phyloP scores from a whole-genome alignment of 495 filamentous ascomycete species.

The Viridothelium virens region DNA sequence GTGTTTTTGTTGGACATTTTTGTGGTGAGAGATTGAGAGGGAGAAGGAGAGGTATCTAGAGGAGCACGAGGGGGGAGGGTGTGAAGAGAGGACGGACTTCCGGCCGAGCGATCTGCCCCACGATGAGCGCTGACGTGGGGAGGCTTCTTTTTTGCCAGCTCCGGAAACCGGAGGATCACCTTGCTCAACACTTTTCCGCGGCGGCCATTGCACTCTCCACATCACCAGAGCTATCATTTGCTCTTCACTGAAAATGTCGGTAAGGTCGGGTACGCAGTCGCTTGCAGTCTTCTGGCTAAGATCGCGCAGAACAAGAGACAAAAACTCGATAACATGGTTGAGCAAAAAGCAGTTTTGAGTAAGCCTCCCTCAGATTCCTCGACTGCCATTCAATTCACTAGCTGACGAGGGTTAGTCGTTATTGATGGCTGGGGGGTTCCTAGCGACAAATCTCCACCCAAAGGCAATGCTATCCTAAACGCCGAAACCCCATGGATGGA shows the following conservation, averaged over 20 bases:
- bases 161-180: not conserved
- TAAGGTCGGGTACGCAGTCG: slow-evolving; percentile 25
- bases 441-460: slow-evolving; percentile 60
- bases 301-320: slow-evolving; percentile 28
- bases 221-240: not conserved
- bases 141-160: not conserved
- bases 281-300: slow-evolving; percentile 13
- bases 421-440: slow-evolving; percentile 98
- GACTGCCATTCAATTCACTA: slow-evolving; percentile 44
- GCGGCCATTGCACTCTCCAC: not conserved
- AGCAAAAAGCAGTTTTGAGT: slow-evolving; percentile 82
- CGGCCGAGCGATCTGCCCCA: slow-evolving; percentile 1
- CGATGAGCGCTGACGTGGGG: not conserved
- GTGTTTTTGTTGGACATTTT: slow-evolving; percentile 30
- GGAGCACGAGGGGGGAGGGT: not conserved
- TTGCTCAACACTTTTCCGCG: not conserved
- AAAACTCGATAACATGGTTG: slow-evolving; percentile 49
- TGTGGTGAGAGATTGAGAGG: slow-evolving; percentile 29
- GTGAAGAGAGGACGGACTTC: not conserved
- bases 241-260: slow-evolving; percentile 9
- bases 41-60: not conserved
- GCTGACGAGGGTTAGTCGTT: slow-evolving; percentile 59
- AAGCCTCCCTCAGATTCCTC: not conserved
- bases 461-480: slow-evolving; percentile 90
- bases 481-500: slow-evolving; percentile 92